Evolutionary conservation across 495 filamentous ascomycete genomes (phyloP), one percentile per base, ranked within the genome.

Genomic region (Melanomma pulvis-pyrius): DNA sequence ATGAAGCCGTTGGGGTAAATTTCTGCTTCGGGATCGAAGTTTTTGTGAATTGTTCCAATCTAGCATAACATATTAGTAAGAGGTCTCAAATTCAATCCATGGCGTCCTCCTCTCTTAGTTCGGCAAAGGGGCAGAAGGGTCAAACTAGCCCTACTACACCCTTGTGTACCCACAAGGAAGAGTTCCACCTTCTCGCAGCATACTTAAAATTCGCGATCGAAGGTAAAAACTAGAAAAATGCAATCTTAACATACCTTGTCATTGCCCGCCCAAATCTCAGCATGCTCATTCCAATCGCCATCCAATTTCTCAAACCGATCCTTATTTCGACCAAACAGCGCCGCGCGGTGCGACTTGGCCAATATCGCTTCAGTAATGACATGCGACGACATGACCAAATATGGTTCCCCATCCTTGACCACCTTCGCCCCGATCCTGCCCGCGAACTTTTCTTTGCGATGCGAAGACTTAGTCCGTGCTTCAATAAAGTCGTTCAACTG

Each of bases 241-340:
- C 13, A 36, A 36, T 36, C 13, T 6, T 36, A n/a, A 26, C 50
- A 1, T 30, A 64, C 61, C 52, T 48, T 58, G 17, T 52, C 46
- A 46, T 65, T 59, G 0, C 62, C 62, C 15, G 62, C 62, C 53
- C 54, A 65, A 28, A 65, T 58, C 62, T 65, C 62, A 26, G 59
- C 53, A 15, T 59, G 62, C 22, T 65, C 53, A 44, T 65, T 65
- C 62, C 62, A 65, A 32, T 65, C 55, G 1, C 34, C 30, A 7
- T 52, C 55, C 15, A 65, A 32, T n/a, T 51, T 39, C 46, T 58
- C 53, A 29, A 24, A 39, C 4, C 8, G 3, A 19, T 63, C 29
- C 19, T 39, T 26, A 5, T 17, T 52, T 11, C 49, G n/a, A 2
- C 62, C 17, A 25, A 65, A 65, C 2, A 65, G 24, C 2, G 51